phyloP scores from a whole-genome alignment of 495 filamentous ascomycete species.

The Aspergillus haitiensis region DNA sequence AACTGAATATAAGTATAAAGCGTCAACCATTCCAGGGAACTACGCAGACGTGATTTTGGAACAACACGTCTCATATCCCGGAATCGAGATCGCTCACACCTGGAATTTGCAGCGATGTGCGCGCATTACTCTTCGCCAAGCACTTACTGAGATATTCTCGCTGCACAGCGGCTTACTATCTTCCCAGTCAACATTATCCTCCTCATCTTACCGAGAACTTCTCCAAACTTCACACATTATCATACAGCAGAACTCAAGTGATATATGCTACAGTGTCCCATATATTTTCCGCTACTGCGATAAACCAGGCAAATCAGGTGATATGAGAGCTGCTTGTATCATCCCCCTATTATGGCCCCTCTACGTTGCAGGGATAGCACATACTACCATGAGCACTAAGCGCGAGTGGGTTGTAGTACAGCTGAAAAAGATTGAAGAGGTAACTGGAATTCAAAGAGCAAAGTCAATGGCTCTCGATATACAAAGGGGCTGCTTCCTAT shows the following conservation, averaged over 20 bases:
- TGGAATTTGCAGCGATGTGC: background rate
- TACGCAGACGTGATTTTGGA: background rate
- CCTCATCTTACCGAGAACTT: too few relatives aligned
- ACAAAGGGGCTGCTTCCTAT: too few relatives aligned
- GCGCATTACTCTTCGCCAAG: background rate
- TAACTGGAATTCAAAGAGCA: background rate
- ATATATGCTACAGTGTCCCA: background rate
- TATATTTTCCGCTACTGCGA: background rate
- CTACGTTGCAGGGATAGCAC: background rate
- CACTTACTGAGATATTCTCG: background rate
- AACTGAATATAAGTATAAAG: background rate
- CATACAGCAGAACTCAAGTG: background rate
- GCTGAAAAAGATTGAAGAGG: background rate
- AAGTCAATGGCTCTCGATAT: too few relatives aligned
- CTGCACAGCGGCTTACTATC: background rate
- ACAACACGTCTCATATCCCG: background rate
- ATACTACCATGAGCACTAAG: background rate
- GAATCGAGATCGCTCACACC: background rate
- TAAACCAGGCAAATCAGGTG: background rate
- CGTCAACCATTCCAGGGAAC: background rate
- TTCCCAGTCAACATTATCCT: background rate
- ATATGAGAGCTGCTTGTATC: background rate
- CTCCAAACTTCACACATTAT: background rate
- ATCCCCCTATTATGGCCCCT: background rate
- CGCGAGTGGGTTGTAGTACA: background rate